Evolutionary conservation across 257 asterid genomes (phyloP), one percentile per base, ranked within the genome.

Genomic region (Salvia splendens): DNA sequence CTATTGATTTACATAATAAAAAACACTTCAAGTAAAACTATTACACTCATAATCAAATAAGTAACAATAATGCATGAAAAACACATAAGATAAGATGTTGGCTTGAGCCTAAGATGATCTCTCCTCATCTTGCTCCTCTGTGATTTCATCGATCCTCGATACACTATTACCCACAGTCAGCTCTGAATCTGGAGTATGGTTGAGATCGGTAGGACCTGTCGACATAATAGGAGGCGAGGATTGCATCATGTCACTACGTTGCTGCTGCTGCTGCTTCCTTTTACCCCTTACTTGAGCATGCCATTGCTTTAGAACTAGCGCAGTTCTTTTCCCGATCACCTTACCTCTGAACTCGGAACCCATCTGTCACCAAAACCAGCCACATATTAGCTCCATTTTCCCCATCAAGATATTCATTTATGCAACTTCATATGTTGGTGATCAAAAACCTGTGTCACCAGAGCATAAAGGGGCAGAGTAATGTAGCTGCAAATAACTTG

Each of bases 401-500:
- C 33, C 5, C 47, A 32, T 64, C 35, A 5, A 46, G 3, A 52
- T 52, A 17, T 51, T 2, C 8, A 33, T 32, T 32, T 3, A 2
- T 42, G 53, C 17, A 11, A 45, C 6, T 62, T 0, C 1, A 20
- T 12, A 45, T 24, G 24, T 62, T 62, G 0, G 5, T 15, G 51
- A 6, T 41, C 4, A 57, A 3, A 0, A 40, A 62, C 84, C 84
- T 80, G 81, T 30, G 81, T 76, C 3, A 80, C 81, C 0, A 80
- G 75, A 11, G 84, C 84, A 55, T 76, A 73, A 8, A 73, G 77
- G 8, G 84, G 84, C 48, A 80, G 84, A 45, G 84, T 76, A 41
- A 72, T 69, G 69, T 80, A 80, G 35, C 79, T 80, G 77, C 84
- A 80, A 14, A 76, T 64, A 42, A 80, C 72, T 73, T 80, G 84